Evolutionary conservation across 2,329 filamentous ascomycete genomes (phyloP), one percentile per base, ranked within the genome.

Genomic region (Zymoseptoria ardabiliae): DNA sequence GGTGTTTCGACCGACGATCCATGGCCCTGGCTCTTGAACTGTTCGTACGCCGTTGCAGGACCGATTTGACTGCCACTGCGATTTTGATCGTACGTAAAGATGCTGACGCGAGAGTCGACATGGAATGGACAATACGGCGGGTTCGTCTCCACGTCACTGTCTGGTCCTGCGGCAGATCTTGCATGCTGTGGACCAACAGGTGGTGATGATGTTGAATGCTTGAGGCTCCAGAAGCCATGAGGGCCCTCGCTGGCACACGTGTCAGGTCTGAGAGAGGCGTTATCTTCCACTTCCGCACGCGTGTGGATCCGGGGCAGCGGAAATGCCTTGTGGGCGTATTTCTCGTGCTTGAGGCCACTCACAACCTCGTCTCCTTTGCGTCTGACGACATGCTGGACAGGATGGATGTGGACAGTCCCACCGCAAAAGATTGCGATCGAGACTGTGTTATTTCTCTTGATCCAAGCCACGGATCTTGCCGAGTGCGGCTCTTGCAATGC

Each of bases 41-140:
- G 55, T 10, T 56, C 57, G 21, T 59, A 54, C 1, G 61, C 56
- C 21, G 25, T 8, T 13, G 48, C 17, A 59, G 56, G 52, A 49
- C 55, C 56, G 53, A 60, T 58, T 50, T 65, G 62, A 53, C 62
- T 63, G 50, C 35, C 45, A 22, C 56, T 53, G 19, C 56, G 62
- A 20, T 59, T 59, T 51, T 74, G 66, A 2, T 74, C 72, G 70
- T 87, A 89, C 50, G 91, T 82, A 65, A 86, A 89, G 25, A 97
- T 79, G n/a, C 82, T 84, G 51, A 97, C 89, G 2, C 93, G 85
- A 57, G 85, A 84, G 70, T 97, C 92, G 0, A 92, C 94, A 72
- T 97, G 93, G 77, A 97, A 97, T 1, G 94, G 93, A 69, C 96
- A 92, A 68, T 96, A 97, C 2, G 93, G 91, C 4, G 92, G 89